Evolutionary conservation across 2,329 filamentous ascomycete genomes (phyloP), one percentile per base, ranked within the genome.

Genomic region (Alternaria gansuensis): DNA sequence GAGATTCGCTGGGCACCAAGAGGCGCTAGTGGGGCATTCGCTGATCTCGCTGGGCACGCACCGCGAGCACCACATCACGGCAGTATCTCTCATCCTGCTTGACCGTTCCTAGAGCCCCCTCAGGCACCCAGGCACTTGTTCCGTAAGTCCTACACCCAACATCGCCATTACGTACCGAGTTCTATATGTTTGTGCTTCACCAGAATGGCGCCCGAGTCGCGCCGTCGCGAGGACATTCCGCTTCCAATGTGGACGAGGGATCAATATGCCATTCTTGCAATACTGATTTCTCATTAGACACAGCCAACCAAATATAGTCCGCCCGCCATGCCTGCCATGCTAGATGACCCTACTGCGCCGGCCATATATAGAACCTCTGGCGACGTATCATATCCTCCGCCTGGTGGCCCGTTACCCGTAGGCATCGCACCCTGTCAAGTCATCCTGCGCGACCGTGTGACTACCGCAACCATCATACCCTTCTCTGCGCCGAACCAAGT

Each of bases 401-500:
- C 80, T 39, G 83, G 84, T 71, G 86, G 87, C 50, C 81, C 87
- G 49, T 82, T 94, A 49, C 91, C 92, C 49, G 76, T 83, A 29
- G 86, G 87, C 64, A 90, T 96, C 72, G 79, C 82, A 21, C 89
- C 91, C 43, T 88, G 88, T 63, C 90, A 91, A 77, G 91, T 96
- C 62, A 94, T 88, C 1, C 86, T 96, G 57, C 87, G 92, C 62
- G 92, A 96, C 78, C 87, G 92, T 49, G 88, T 93, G 66, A 96
- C 92, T 0, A 87, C 90, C 48, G 93, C 92, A 8, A 96, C 92
- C 1, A 83, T 96, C 43, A 85, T 96, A 50, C 93, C 93, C 9
- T 93, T 96, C 77, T 88, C 87, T 17, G 90, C 90, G n/a, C 85
- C 86, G 17, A 82, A 87, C 56, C 87, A 93, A 73, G 88, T 96